A percentile compares a stretch with the other conserved stretches of the same genome.
Conservation (phyloP, 768 basidiomycete species). For the Amanita rubescens region DNA sequence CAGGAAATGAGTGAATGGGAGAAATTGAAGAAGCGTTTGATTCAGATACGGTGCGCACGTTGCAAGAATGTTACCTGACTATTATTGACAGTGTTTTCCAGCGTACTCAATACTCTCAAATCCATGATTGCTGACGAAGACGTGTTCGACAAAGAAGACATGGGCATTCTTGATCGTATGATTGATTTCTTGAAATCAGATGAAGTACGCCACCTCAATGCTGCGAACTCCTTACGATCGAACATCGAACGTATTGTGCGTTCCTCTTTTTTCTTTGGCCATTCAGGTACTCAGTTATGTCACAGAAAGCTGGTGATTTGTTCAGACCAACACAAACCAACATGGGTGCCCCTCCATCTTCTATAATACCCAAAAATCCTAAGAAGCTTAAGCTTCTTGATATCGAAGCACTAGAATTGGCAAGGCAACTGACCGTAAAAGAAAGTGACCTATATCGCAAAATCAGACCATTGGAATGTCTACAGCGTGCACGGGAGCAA, state of each 20-base stretch:
- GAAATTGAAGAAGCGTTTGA: slow-evolving; percentile 77
- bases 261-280: slow-evolving; percentile 11
- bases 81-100: slow-evolving; percentile 17
- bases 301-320: slow-evolving; percentile 44
- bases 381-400: slow-evolving; percentile 79
- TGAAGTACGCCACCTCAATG: slow-evolving; percentile 54
- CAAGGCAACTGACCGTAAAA: slow-evolving; percentile 87
- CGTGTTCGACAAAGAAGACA: slow-evolving; percentile 81
- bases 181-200: slow-evolving; percentile 69
- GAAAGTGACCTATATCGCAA: slow-evolving; percentile 82
- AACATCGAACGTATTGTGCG: slow-evolving; percentile 78
- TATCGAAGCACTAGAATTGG: slow-evolving; percentile 83
- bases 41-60: slow-evolving; percentile 70
- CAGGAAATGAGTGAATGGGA: slow-evolving; percentile 73
- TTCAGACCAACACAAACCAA: slow-evolving; percentile 50
- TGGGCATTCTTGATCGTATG: slow-evolving; percentile 74
- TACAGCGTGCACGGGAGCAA: slow-evolving; percentile 76
- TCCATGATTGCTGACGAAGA: slow-evolving; percentile 82
- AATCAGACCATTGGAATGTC: slow-evolving; percentile 86
- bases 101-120: slow-evolving; percentile 87
- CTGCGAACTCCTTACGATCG: slow-evolving; percentile 67
- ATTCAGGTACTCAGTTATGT: slow-evolving; percentile 4
- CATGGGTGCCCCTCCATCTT: slow-evolving; percentile 58
- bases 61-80: neutral
- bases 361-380: slow-evolving; percentile 64